A percentile compares a stretch with the other conserved stretches of the same genome.
Conservation (phyloP, 305 asterid genomes). For the Fraxinus nigra region DNA sequence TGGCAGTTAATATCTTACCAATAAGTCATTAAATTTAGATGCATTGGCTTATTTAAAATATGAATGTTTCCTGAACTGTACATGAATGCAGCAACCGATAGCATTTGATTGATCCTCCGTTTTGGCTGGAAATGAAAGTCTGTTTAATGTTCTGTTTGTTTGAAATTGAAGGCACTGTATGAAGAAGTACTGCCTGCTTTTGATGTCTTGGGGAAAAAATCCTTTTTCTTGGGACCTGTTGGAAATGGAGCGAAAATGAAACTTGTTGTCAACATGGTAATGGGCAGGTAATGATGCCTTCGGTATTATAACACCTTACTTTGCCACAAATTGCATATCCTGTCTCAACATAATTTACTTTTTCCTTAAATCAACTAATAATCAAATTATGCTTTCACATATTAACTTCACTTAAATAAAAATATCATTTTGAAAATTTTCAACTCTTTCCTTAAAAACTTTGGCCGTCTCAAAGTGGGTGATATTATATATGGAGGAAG, state of each 20-base stretch:
- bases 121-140: conserved; percentile 10
- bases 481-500: background rate
- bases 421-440: background rate
- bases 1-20: background rate
- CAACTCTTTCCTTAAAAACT: background rate
- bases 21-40: background rate
- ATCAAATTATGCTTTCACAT: background rate
- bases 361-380: background rate
- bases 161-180: conserved; percentile 56
- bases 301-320: conserved; percentile 4
- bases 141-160: conserved; percentile 23
- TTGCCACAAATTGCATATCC: background rate
- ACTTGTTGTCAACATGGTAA: conserved; percentile 94
- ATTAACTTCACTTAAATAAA: background rate
- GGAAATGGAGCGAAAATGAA: conserved; percentile 98
- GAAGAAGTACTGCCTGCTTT: conserved; percentile 76
- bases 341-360: background rate
- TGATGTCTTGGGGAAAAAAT: conserved; percentile 82
- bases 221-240: conserved; percentile 76
- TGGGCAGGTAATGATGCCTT: conserved; percentile 75
- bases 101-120: background rate
- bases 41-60: background rate
- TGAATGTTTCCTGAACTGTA: background rate
- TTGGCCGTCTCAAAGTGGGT: background rate
- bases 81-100: background rate